Percentiles rank a stretch among this genome's conserved stretches.
These are phyloP conservation scores for Buddleja alternifolia DNA, from an alignment of 257 asterid species.

Conservation along the genomic window DNA sequence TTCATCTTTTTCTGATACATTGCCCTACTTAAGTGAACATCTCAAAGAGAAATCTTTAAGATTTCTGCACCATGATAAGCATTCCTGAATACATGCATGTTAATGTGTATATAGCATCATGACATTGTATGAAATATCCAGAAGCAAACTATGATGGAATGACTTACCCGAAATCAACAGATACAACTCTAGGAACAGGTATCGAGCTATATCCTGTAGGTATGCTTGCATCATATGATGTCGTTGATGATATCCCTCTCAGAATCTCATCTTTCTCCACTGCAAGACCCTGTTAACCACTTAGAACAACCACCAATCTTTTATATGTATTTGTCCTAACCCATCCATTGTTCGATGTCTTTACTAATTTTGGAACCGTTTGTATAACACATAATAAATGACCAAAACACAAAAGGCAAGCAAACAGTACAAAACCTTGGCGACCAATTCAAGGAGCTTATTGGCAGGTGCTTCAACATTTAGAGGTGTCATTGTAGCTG, in stretches of 20 bases:
- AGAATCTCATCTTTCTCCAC: constrained; percentile 74
- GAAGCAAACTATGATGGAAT: constrained; percentile 14
- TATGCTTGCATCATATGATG: constrained; percentile 53
- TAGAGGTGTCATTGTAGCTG: constrained; percentile 85
- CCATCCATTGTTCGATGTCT: background rate
- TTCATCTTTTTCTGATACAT: background rate
- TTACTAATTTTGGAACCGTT: constrained; percentile 21
- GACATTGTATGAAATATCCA: constrained; percentile 4
- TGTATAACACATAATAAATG: constrained; percentile 17
- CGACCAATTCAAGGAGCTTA: constrained; percentile 80
- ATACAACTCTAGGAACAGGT: constrained; percentile 61
- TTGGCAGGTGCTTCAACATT: constrained; percentile 75
- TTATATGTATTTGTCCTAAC: constrained; percentile 4
- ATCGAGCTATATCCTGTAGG: constrained; percentile 67
- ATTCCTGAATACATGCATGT: background rate
- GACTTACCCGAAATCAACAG: constrained; percentile 75
- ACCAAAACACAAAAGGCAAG: constrained; percentile 16
- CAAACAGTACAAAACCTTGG: constrained; percentile 64
- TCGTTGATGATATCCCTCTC: constrained; percentile 57
- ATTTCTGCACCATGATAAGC: constrained; percentile 24
- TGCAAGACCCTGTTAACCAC: constrained; percentile 85
- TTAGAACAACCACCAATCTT: constrained; percentile 35
- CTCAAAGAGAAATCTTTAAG: background rate
- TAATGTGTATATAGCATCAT: constrained; percentile 1
- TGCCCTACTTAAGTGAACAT: background rate